These are phyloP conservation scores for Albugo laibachii DNA, from an alignment of 352 stramenopile species.

Conservation along the genomic window DNA sequence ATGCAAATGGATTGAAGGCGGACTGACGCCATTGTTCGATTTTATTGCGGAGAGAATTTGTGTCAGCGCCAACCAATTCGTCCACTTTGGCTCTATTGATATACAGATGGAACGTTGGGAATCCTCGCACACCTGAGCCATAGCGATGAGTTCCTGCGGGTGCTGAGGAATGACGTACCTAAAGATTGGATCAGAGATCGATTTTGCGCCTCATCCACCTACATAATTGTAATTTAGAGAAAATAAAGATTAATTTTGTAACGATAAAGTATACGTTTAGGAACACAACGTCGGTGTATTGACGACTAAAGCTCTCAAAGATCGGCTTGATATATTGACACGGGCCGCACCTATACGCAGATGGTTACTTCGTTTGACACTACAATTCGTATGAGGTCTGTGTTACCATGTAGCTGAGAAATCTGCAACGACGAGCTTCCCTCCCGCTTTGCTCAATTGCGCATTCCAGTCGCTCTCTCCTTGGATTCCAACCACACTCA, in stretches of 20 bases:
- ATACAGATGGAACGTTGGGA: conserved; percentile 86
- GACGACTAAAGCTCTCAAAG: conserved; percentile 53
- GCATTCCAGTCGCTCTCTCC: conserved; percentile 65
- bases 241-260: not conserved
- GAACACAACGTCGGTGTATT: conserved; percentile 79
- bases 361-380: not conserved
- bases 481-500: conserved; percentile 51
- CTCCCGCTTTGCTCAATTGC: conserved; percentile 43
- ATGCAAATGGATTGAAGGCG: conserved; percentile 73
- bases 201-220: conserved; percentile 70
- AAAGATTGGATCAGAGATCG: conserved; percentile 55
- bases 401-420: conserved; percentile 71
- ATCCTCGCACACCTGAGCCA: conserved; percentile 39
- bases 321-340: conserved; percentile 78
- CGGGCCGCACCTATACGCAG: conserved; percentile 29
- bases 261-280: conserved; percentile 21
- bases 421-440: conserved; percentile 80
- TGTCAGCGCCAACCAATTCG: conserved; percentile 70
- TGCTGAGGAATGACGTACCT: conserved; percentile 10
- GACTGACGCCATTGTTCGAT: conserved; percentile 77
- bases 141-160: not conserved
- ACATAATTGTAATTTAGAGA: not conserved
- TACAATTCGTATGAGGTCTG: not conserved
- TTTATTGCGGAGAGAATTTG: conserved; percentile 61
- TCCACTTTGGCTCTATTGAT: conserved; percentile 75